Conservation (phyloP, 305 asterid genomes). For the Fraxinus floribunda region DNA sequence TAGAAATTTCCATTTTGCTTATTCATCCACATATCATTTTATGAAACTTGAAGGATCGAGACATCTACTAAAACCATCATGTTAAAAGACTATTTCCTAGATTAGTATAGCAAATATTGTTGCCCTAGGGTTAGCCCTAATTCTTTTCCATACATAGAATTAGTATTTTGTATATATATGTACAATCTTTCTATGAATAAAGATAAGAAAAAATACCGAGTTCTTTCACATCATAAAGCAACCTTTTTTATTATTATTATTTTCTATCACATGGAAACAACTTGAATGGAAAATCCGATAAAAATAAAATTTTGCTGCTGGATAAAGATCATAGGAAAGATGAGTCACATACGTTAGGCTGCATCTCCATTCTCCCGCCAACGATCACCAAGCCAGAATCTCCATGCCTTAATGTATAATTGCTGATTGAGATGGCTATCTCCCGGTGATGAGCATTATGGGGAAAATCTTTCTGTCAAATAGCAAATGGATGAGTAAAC, state of each 20-base stretch:
- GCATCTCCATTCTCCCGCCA: conserved; percentile 99
- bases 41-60: conserved; percentile 2
- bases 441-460: conserved; percentile 97
- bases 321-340: conserved; percentile 23
- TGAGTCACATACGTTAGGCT: conserved; percentile 70
- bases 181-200: no score
- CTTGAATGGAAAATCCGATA: conserved; percentile 18
- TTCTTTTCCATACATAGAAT: no score
- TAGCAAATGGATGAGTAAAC: conserved; percentile 25
- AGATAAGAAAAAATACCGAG: no score
- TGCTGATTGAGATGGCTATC: conserved; percentile 78
- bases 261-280: not conserved
- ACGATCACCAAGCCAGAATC: conserved; percentile 87
- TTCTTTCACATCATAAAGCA: not conserved
- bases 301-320: conserved; percentile 6
- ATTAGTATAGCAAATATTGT: no score
- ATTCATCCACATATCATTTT: conserved; percentile 2
- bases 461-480: conserved; percentile 80
- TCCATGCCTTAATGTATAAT: conserved; percentile 85
- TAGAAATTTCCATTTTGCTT: not conserved
- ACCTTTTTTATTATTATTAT: not conserved
- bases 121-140: no score
- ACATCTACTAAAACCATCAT: not conserved
- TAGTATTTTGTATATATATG: no score
- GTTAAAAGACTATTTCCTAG: no score